Evolutionary conservation across 148 eudicot genomes (phyloP).

Genomic region (Vaccinium vitisidaea): DNA sequence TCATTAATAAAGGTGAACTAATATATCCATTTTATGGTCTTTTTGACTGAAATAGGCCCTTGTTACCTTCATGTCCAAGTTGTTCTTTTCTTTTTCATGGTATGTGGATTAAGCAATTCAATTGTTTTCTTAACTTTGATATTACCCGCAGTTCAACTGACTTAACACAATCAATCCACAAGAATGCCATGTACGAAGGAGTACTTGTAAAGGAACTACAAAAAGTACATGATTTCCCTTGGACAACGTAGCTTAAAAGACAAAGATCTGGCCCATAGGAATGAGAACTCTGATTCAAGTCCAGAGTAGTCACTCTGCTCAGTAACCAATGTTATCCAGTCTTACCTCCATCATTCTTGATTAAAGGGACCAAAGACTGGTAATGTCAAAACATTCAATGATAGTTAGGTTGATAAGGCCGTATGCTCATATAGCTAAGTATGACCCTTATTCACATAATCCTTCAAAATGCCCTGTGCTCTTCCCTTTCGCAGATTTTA

Average conservation of each 20-base stretch:
- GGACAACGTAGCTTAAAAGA: background rate
- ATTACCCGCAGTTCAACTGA: background rate
- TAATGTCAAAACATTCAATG: background rate
- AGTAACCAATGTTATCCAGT: background rate
- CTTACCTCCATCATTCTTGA: background rate
- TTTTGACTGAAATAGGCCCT: background rate
- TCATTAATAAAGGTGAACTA: conserved; percentile 56
- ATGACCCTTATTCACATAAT: background rate
- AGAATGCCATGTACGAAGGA: background rate
- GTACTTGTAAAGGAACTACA: background rate
- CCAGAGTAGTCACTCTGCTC: too few relatives aligned
- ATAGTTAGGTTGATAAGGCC: background rate
- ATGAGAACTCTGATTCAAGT: background rate
- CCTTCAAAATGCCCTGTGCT: too few relatives aligned
- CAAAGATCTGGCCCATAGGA: background rate
- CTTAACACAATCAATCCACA: background rate
- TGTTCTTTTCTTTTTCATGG: background rate
- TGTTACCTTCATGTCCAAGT: background rate
- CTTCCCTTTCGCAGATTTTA: too few relatives aligned
- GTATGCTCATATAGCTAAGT: background rate
- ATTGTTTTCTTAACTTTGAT: background rate
- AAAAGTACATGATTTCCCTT: background rate
- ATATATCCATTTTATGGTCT: background rate
- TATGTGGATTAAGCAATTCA: background rate
- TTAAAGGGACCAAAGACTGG: too few relatives aligned